Evolutionary conservation across 768 basidiomycete genomes (phyloP).

Genomic region (Pholiota conissans): DNA sequence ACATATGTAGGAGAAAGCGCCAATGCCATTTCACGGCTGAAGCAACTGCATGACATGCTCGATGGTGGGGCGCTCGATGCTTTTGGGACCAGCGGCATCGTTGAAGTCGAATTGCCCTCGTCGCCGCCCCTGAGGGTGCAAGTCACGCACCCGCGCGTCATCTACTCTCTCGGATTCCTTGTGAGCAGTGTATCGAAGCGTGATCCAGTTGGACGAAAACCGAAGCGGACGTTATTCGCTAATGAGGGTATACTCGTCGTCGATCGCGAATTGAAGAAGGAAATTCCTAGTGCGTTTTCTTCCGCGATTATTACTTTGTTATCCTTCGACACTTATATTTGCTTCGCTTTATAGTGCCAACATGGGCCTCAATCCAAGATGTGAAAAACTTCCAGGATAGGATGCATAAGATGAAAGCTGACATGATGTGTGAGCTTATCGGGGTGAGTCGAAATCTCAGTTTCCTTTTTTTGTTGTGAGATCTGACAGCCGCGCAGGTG

Average conservation of each 20-base stretch:
- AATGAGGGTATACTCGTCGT: slow-evolving; percentile 55
- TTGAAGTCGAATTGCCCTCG: slow-evolving; percentile 34
- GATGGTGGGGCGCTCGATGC: slow-evolving; percentile 53
- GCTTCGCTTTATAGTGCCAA: slow-evolving; percentile 40
- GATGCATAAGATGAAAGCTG: slow-evolving; percentile 66
- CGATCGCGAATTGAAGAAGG: slow-evolving; percentile 45
- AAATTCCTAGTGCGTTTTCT: slow-evolving; percentile 35
- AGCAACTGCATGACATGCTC: slow-evolving; percentile 63
- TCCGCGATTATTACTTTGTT: not conserved
- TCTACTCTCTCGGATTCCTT: slow-evolving; percentile 67
- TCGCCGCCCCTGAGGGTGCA: slow-evolving; percentile 52
- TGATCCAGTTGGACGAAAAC: slow-evolving; percentile 72
- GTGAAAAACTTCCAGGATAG: slow-evolving; percentile 45
- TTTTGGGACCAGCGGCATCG: slow-evolving; percentile 34
- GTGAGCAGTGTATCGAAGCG: slow-evolving; percentile 67
- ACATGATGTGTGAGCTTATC: slow-evolving; percentile 69
- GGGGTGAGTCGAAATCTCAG: slow-evolving; percentile 40
- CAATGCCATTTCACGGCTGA: slow-evolving; percentile 50
- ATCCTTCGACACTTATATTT: slow-evolving; percentile 6
- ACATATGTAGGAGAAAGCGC: slow-evolving; percentile 57
- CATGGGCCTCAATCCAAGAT: slow-evolving; percentile 55
- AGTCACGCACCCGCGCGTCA: slow-evolving; percentile 65
- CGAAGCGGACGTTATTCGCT: slow-evolving; percentile 72
- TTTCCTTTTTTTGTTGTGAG: not conserved
- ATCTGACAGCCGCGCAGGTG: slow-evolving; percentile 39